These are phyloP conservation scores for Brettanomyces naardenensis DNA, from an alignment of 805 yeast genomes.

Conservation along the genomic window DNA sequence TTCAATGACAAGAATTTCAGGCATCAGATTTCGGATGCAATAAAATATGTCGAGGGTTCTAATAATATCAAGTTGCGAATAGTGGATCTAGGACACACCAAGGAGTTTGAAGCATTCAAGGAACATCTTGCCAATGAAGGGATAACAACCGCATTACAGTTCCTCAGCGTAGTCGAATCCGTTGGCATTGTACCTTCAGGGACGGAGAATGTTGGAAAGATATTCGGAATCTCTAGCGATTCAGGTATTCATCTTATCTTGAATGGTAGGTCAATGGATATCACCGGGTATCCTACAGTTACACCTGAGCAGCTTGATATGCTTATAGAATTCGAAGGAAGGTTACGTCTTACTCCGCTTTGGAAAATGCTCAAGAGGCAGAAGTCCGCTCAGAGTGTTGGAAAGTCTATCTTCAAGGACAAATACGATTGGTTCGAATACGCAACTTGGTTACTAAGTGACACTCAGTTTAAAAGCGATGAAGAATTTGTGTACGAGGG, in stretches of 20 bases:
- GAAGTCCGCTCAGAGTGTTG: background rate
- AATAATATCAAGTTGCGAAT: conserved; percentile 14
- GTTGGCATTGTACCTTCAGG: background rate
- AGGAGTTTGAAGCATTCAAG: background rate
- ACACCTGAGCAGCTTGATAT: conserved; percentile 20
- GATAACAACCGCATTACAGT: background rate
- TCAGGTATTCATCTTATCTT: conserved; percentile 32
- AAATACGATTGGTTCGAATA: conserved; percentile 18
- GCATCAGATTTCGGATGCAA: conserved; percentile 35
- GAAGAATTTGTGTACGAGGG: conserved; percentile 18
- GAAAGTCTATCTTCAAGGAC: conserved; percentile 6
- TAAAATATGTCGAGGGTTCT: conserved; percentile 13
- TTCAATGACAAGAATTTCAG: conserved; percentile 31
- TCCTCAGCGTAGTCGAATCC: background rate
- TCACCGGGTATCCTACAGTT: conserved; percentile 17
- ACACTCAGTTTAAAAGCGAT: conserved; percentile 21
- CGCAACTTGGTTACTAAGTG: conserved; percentile 13
- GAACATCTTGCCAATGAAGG: background rate
- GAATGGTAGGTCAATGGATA: conserved; percentile 46
- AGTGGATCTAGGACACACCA: conserved; percentile 8
- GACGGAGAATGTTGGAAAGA: background rate
- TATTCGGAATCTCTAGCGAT: background rate
- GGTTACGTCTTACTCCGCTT: conserved; percentile 30
- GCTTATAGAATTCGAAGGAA: conserved; percentile 39
- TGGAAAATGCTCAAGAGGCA: conserved; percentile 3